Base-by-base conservation (phyloP, 2,329 filamentous ascomycete species). In the Purpureocillium lavendulum region DNA sequence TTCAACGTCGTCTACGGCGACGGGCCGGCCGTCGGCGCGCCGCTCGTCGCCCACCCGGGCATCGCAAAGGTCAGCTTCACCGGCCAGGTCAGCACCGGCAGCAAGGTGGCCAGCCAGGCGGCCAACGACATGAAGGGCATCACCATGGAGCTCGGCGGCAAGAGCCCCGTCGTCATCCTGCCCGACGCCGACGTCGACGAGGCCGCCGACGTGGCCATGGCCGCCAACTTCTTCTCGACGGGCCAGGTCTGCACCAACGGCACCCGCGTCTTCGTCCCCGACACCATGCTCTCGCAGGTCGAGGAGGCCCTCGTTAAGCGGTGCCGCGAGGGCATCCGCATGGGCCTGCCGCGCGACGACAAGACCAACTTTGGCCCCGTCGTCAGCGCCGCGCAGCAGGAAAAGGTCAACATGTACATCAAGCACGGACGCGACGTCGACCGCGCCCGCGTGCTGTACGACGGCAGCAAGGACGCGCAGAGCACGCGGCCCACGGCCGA, bases 211-310 rank as follows among this genome's bases (percentile, higher is more conserved):
- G 84, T 86, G 24, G 87, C 87, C 46, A 89, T 94, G 83, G 87
- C 94, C 71, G 88, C 87, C 51, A 94, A 94, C 62, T 94, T 94
- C 66, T 94, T 85, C 70, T 88, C 83, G 49, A 85, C 84, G 0
- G 88, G 88, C 24, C 88, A 95, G 62, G 87, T 94, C 37, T 95
- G 88, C 72, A 94, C 88, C 37, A 94, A 94, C 58, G 88, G 88
- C 36, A 94, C 88, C 1, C 74, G 88, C 10, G 87, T 94, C 28
- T 94, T 94, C 57, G 73, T 95, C 3, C 87, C 84, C 1, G 64
- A 70, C 28, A 57, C 63, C 30, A 71, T 87, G 59, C 80, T 88
- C 56, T 41, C 64, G 12, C 68, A 66, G 0, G 89, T 94, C 48
- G 86, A 94, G 58, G 67, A 71, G 50, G 65, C 67, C 0, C 65